Conservation (phyloP, 2,329 filamentous ascomycete species). For the Aureobasidium sp. region DNA sequence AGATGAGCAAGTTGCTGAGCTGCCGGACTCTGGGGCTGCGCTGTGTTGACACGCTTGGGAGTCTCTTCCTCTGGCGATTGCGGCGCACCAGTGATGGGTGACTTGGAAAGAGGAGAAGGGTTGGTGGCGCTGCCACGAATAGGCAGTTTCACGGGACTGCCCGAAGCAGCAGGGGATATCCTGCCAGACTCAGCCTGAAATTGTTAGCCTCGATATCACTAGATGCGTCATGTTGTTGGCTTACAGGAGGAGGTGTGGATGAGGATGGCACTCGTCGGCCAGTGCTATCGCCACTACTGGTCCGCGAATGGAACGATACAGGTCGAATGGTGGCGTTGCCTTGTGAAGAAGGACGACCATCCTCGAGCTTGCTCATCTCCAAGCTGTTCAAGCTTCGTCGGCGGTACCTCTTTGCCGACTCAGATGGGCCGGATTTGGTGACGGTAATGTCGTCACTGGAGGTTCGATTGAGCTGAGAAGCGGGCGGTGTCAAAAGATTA, state of each 20-base stretch:
- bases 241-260: slow-evolving; percentile 13
- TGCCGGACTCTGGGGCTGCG: slow-evolving; percentile 53
- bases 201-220: background rate
- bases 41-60: slow-evolving; percentile 11
- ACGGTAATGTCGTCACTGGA: slow-evolving; percentile 62
- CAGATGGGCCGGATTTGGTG: slow-evolving; percentile 47
- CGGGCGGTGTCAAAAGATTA: slow-evolving; percentile 39
- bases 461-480: slow-evolving; percentile 19
- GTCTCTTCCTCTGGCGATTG: slow-evolving; percentile 10
- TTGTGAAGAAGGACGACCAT: slow-evolving; percentile 21
- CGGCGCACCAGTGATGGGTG: slow-evolving; percentile 9
- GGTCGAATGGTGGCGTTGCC: slow-evolving; percentile 25
- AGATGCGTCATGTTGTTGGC: background rate
- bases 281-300: slow-evolving; percentile 27
- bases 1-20: slow-evolving; percentile 80
- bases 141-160: slow-evolving; percentile 21
- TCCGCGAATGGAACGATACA: slow-evolving; percentile 25
- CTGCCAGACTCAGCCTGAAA: slow-evolving; percentile 15
- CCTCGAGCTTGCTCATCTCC: slow-evolving; percentile 27
- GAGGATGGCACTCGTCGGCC: slow-evolving; percentile 16
- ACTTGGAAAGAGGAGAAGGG: slow-evolving; percentile 39
- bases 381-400: slow-evolving; percentile 73
- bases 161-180: slow-evolving; percentile 11
- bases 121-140: slow-evolving; percentile 30
- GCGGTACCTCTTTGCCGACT: slow-evolving; percentile 66